These are phyloP conservation scores for Lepidopterella palustris DNA, from an alignment of 495 filamentous ascomycete genomes.

Conservation along the genomic window DNA sequence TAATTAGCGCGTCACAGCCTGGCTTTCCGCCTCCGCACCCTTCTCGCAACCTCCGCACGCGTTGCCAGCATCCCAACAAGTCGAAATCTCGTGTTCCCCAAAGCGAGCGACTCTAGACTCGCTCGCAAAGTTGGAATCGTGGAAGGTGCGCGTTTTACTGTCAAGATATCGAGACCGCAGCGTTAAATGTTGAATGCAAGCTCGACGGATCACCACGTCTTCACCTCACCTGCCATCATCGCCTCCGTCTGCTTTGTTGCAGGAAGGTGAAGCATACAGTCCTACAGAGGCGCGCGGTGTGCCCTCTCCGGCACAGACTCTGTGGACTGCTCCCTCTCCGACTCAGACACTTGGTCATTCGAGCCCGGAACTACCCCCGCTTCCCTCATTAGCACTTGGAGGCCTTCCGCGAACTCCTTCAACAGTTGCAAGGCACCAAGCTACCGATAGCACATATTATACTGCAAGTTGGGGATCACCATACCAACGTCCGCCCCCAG, in stretches of 20 bases:
- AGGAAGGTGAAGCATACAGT: slow-evolving; percentile 14
- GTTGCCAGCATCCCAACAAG: slow-evolving; percentile 15
- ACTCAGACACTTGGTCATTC: slow-evolving; percentile 30
- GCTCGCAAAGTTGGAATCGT: slow-evolving; percentile 16
- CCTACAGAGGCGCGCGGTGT: slow-evolving; percentile 21
- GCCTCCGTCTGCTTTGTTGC: slow-evolving; percentile 20
- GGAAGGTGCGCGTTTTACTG: slow-evolving; percentile 22
- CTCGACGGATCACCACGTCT: slow-evolving; percentile 25
- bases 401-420: slow-evolving; percentile 24
- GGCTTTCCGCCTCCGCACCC: slow-evolving; percentile 21
- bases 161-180: not conserved
- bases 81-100: slow-evolving; percentile 5
- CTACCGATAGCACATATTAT: slow-evolving; percentile 32
- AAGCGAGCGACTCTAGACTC: slow-evolving; percentile 5
- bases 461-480: slow-evolving; percentile 41
- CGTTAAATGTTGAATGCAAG: slow-evolving; percentile 31
- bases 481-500: slow-evolving; percentile 31
- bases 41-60: slow-evolving; percentile 24
- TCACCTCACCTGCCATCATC: slow-evolving; percentile 26
- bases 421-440: slow-evolving; percentile 17
- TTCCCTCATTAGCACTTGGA: slow-evolving; percentile 23
- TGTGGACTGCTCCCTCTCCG: slow-evolving; percentile 29
- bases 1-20: slow-evolving; percentile 17
- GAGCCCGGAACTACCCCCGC: slow-evolving; percentile 30
- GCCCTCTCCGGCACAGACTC: slow-evolving; percentile 29